Conservation (phyloP, 2,329 filamentous ascomycete genomes). For the Aspergillus sp. region DNA sequence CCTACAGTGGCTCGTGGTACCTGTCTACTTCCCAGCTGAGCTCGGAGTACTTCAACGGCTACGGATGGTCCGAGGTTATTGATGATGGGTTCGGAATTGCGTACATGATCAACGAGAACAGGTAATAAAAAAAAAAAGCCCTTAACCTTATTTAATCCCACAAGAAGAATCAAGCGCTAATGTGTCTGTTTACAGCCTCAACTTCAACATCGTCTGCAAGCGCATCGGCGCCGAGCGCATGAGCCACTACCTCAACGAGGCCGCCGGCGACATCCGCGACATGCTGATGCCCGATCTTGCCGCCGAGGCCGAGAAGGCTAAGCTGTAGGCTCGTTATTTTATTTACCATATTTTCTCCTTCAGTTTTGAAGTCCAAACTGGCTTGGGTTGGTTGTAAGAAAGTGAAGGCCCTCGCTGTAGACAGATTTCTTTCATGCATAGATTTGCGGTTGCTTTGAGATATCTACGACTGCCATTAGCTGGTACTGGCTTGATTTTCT, state of each 20-base stretch:
- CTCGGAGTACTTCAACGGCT: constrained; percentile 97
- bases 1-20: constrained; percentile 85
- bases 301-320: constrained; percentile 73
- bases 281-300: constrained; percentile 73
- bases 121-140: constrained; percentile 52
- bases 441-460: background rate
- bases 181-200: constrained; percentile 60
- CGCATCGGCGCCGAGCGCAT: constrained; percentile 85
- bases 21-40: constrained; percentile 86
- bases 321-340: constrained; percentile 57
- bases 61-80: constrained; percentile 97
- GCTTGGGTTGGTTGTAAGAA: background rate
- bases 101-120: constrained; percentile 99
- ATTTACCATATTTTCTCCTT: background rate
- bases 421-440: background rate
- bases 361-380: too few species aligned
- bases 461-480: too few species aligned
- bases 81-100: constrained; percentile 96
- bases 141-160: background rate
- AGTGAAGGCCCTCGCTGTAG: background rate
- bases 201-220: constrained; percentile 98
- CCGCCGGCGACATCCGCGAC: constrained; percentile 84
- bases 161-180: constrained; percentile 10
- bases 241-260: constrained; percentile 95
- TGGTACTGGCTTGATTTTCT: background rate